Evolutionary conservation across 495 filamentous ascomycete species (phyloP).

Genomic region (Pseudoneurospora amorphoporcata): DNA sequence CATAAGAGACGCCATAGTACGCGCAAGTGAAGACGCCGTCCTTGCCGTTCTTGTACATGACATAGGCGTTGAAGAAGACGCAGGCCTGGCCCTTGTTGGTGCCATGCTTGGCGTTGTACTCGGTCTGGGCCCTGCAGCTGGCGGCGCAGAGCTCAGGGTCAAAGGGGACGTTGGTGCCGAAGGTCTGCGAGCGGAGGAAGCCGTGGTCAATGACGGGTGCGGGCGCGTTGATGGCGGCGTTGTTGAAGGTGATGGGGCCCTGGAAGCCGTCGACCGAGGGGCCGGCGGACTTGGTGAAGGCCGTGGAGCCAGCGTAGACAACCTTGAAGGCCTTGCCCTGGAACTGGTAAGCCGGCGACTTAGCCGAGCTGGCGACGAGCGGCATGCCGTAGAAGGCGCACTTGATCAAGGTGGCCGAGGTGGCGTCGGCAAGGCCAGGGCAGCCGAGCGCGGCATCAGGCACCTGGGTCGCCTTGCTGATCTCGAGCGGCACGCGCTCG

Average conservation of each 20-base stretch:
- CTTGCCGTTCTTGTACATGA: slow-evolving; percentile 31
- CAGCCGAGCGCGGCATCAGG: slow-evolving; percentile 9
- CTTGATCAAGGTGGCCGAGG: slow-evolving; percentile 42
- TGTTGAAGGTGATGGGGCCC: slow-evolving; percentile 22
- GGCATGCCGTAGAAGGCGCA: slow-evolving; percentile 40
- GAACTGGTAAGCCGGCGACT: slow-evolving; percentile 27
- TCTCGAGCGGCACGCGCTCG: slow-evolving; percentile 10
- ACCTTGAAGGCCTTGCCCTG: slow-evolving; percentile 29
- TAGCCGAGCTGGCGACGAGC: slow-evolving; percentile 19
- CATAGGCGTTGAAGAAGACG: slow-evolving; percentile 40
- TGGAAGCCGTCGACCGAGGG: slow-evolving; percentile 19
- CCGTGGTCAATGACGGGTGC: slow-evolving; percentile 16
- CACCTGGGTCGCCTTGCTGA: slow-evolving; percentile 7
- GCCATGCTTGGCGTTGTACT: slow-evolving; percentile 24
- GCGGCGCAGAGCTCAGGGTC: slow-evolving; percentile 30
- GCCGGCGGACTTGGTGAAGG: slow-evolving; percentile 23
- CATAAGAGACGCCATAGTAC: slow-evolving; percentile 6
- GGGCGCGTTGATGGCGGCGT: slow-evolving; percentile 34
- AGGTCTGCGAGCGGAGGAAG: slow-evolving; percentile 34
- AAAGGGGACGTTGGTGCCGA: slow-evolving; percentile 25
- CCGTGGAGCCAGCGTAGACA: slow-evolving; percentile 35
- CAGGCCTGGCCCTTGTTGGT: slow-evolving; percentile 22
- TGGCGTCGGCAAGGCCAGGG: slow-evolving; percentile 32
- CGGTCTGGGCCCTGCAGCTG: slow-evolving; percentile 31
- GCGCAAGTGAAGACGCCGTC: slow-evolving; percentile 9